A percentile compares a stretch with the other conserved stretches of the same genome.
Conservation (phyloP, 257 asterid genomes). For the Lavandula angustifolia region DNA sequence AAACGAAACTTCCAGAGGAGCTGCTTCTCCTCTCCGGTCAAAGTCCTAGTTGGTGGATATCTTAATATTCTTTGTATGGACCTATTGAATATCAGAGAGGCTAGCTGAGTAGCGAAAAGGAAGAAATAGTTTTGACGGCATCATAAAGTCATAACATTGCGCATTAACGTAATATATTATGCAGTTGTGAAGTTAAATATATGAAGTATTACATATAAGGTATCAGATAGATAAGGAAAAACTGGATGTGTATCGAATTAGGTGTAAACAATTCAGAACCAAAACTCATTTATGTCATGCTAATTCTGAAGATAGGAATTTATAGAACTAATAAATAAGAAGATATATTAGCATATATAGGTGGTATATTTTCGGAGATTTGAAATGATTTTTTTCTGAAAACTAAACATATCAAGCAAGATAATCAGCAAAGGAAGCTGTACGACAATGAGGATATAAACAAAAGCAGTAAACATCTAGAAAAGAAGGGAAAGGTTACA, state of each 20-base stretch:
- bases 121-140: slow-evolving; percentile 9
- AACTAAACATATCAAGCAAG: slow-evolving; percentile 10
- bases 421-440: slow-evolving; percentile 13
- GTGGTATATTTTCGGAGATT: slow-evolving; percentile 10
- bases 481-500: not conserved
- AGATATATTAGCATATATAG: not conserved
- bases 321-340: slow-evolving; percentile 12
- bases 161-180: slow-evolving; percentile 13
- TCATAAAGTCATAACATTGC: not conserved
- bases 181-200: slow-evolving; percentile 6
- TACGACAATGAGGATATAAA: too few species aligned
- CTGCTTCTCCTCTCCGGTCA: slow-evolving; percentile 97
- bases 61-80: slow-evolving; percentile 86
- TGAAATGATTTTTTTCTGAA: not conserved
- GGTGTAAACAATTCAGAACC: not conserved
- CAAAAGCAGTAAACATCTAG: slow-evolving; percentile 21
- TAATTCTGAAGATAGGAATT: not conserved
- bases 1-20: slow-evolving; percentile 97
- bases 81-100: slow-evolving; percentile 50
- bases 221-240: not conserved
- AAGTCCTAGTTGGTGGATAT: slow-evolving; percentile 95
- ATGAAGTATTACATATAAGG: not conserved
- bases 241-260: not conserved
- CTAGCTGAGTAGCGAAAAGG: slow-evolving; percentile 30
- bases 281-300: not conserved